Evolutionary conservation across 2,329 filamentous ascomycete species (phyloP).

Genomic region (Salinomyces thailandicus): DNA sequence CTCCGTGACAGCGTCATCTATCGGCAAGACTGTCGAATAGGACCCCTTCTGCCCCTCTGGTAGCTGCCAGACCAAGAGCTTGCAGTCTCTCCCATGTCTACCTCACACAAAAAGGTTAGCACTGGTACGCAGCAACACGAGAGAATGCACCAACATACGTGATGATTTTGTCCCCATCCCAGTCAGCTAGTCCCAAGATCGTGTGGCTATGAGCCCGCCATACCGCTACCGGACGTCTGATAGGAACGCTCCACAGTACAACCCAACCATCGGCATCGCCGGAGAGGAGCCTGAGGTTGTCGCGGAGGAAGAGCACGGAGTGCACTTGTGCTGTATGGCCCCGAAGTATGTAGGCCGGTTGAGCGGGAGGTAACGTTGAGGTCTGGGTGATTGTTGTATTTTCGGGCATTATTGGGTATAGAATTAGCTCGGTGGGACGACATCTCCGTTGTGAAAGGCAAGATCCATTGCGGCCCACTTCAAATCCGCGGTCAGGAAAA

Average conservation of each 20-base stretch:
- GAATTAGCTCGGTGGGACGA: too few relatives aligned
- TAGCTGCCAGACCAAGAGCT: constrained; percentile 75
- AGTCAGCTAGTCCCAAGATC: constrained; percentile 63
- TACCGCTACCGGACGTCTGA: constrained; percentile 68
- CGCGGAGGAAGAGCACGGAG: constrained; percentile 58
- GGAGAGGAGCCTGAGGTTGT: constrained; percentile 67
- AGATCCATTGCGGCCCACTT: too few relatives aligned
- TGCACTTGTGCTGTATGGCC: constrained; percentile 78
- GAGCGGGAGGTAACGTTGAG: constrained; percentile 35
- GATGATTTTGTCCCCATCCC: constrained; percentile 63
- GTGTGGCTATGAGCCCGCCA: constrained; percentile 77
- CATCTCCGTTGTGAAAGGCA: too few relatives aligned
- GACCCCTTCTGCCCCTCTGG: constrained; percentile 46
- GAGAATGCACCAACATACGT: constrained; percentile 51
- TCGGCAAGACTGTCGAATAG: constrained; percentile 59
- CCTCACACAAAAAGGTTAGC: too few relatives aligned
- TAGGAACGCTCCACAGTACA: constrained; percentile 72
- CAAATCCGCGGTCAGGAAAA: too few relatives aligned
- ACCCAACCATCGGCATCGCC: constrained; percentile 87
- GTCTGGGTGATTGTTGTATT: constrained; percentile 1
- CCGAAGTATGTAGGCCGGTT: constrained; percentile 62
- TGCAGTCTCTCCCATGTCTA: constrained; percentile 85
- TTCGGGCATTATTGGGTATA: not conserved
- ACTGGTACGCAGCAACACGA: too few relatives aligned
- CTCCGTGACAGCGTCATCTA: constrained; percentile 47